Conservation (phyloP, 2,329 filamentous ascomycete genomes). For the Fusarium secorum region DNA sequence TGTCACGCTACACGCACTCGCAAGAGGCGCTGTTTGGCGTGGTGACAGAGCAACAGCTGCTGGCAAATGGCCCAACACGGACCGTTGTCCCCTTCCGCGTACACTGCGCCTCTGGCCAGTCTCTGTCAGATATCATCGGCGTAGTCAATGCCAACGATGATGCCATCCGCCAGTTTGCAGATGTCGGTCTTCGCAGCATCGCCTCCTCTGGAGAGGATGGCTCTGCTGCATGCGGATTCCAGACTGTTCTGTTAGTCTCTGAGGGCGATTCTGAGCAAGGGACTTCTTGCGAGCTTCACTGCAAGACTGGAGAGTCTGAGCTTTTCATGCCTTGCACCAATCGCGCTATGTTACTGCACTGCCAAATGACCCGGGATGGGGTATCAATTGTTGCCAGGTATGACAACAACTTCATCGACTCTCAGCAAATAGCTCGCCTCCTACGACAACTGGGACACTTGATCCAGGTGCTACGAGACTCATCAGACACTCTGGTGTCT, state of each 20-base stretch:
- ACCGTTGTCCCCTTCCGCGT: conserved; percentile 4
- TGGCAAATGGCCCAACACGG: background rate
- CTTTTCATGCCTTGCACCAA: conserved; percentile 1
- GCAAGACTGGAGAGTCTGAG: background rate
- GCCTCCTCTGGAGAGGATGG: background rate
- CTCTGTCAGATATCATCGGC: background rate
- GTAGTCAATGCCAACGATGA: background rate
- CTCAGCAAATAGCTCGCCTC: background rate
- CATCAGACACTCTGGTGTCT: background rate
- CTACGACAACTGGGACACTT: background rate
- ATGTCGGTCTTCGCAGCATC: background rate
- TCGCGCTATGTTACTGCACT: conserved; percentile 3
- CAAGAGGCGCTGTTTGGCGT: conserved; percentile 3
- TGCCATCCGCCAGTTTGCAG: background rate
- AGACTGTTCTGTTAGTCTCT: conserved; percentile 1
- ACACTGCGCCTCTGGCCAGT: background rate
- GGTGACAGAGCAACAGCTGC: background rate
- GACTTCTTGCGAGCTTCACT: background rate
- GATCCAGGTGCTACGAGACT: background rate
- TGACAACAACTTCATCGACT: background rate
- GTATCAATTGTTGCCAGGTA: background rate
- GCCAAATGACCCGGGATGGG: background rate
- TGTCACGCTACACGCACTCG: conserved; percentile 6
- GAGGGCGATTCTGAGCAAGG: background rate
- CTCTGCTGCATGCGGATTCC: conserved; percentile 10